Percentiles rank a stretch among this genome's conserved stretches.
Evolutionary conservation across 2,329 filamentous ascomycete species (phyloP).

Genomic region (Ilyonectria robusta): DNA sequence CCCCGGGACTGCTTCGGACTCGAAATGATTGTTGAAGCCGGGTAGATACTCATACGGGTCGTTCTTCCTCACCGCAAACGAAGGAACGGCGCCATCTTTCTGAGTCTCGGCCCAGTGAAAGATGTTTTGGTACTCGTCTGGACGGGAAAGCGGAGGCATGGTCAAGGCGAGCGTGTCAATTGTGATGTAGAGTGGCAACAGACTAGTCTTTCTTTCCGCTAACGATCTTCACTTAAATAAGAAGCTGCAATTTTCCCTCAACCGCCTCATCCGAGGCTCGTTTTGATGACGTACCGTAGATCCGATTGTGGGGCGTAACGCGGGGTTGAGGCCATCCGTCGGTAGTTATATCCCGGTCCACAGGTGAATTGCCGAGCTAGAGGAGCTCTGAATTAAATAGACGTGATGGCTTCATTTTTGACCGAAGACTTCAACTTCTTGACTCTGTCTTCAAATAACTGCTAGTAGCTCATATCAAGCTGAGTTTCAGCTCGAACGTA

Average conservation of each 20-base stretch:
- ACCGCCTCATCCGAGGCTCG: background rate
- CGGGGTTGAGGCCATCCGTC: background rate
- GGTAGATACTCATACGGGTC: constrained; percentile 67
- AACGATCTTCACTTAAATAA: background rate
- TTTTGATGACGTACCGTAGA: background rate
- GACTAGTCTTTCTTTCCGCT: background rate
- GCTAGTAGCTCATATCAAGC: too few species aligned
- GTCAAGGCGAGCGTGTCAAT: background rate
- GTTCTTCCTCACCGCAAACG: constrained; percentile 60
- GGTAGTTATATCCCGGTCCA: too few species aligned
- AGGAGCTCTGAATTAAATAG: too few species aligned
- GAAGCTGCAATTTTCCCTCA: background rate
- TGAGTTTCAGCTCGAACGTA: too few species aligned
- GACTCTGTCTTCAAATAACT: too few species aligned
- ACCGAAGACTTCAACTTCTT: too few species aligned
- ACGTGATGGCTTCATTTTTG: too few species aligned
- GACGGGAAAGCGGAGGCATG: constrained; percentile 6
- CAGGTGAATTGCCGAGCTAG: too few species aligned
- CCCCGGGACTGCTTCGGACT: constrained; percentile 61
- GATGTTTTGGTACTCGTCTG: constrained; percentile 63
- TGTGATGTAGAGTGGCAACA: background rate
- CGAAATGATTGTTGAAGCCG: constrained; percentile 66
- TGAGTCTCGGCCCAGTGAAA: constrained; percentile 74
- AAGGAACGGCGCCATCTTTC: constrained; percentile 67
- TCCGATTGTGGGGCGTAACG: background rate